Conservation (phyloP, 73 alveolate species). For the Paramecium octaurelia region DNA sequence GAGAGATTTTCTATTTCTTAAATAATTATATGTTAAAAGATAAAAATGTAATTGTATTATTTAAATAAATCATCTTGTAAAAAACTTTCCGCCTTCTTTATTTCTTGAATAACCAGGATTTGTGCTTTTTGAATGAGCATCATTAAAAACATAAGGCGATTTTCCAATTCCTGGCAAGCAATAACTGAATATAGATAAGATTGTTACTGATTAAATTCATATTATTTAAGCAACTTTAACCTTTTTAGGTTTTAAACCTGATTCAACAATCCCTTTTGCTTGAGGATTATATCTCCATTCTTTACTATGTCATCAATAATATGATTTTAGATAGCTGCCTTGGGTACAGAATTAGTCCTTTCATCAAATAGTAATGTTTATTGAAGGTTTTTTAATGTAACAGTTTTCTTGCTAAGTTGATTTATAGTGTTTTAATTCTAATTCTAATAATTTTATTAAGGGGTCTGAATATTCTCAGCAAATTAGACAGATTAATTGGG, state of each 20-base stretch:
- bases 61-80: slow-evolving; percentile 48
- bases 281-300: slow-evolving; percentile 39
- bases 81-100: slow-evolving; percentile 38
- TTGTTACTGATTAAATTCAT: slow-evolving; percentile 21
- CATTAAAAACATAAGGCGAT: slow-evolving; percentile 56
- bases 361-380: not conserved
- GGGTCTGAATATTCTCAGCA: not conserved
- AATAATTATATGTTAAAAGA: not conserved
- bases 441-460: not conserved
- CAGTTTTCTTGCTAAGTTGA: not conserved
- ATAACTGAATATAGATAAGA: not conserved
- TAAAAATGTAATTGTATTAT: not conserved
- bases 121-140: slow-evolving; percentile 52
- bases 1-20: not conserved
- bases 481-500: not conserved
- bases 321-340: slow-evolving; percentile 1
- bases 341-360: not conserved
- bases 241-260: slow-evolving; percentile 13
- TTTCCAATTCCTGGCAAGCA: slow-evolving; percentile 56
- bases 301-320: slow-evolving; percentile 48
- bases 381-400: not conserved
- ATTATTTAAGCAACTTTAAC: slow-evolving; percentile 32
- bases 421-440: not conserved
- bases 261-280: not conserved
- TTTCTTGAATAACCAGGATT: slow-evolving; percentile 57